Base-by-base conservation (phyloP, 768 basidiomycete genomes). In the Tulasnella sp. region DNA sequence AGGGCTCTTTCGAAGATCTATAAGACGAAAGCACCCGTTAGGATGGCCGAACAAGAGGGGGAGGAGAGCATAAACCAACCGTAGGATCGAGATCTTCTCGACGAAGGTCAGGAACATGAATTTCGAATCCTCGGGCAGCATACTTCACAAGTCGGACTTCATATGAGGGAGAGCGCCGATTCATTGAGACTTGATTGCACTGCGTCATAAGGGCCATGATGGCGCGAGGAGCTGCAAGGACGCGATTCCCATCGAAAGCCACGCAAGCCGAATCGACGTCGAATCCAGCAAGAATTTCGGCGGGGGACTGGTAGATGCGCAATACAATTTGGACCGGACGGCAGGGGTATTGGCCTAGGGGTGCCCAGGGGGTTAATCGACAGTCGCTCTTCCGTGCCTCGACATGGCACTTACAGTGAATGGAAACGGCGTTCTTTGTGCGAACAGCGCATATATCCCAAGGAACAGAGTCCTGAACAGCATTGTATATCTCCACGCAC, bases 131-230 rank as follows among this genome's bases (percentile, higher is more conserved):
- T 8, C 91, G 85, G 7, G 84, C 81, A 0, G 89, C 86, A 83
- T 92, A 91, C 83, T 92, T 92, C n/a, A 89, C 85, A 14, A 91
- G 86, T 5, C 91, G 87, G 39, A 91, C 88, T 85, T 91, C 91
- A 81, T 92, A 81, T 10, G 91, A 91, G 1, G 90, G 90, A 2
- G 90, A 91, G 46, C 91, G 87, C 19, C 90, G 85, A 6, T 89
- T 89, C 85, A 90, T 87, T 82, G 91, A 90, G 75, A 90, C 87
- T 0, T 89, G 90, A 83, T 91, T 91, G 84, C 87, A 87, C 82
- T 92, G 90, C n/a, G 89, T 89, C 88, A 92, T 91, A 88, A 89
- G 88, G 36, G 91, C 88, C 14, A 89, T 84, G 76, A 91, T 87
- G 19, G 89, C 88, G 8, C 91, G 87, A 5, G 91, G 91, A 81